Evolutionary conservation across 2,329 filamentous ascomycete genomes (phyloP), one percentile per base, ranked within the genome.

Genomic region (Chrysosphaeria jannelii): DNA sequence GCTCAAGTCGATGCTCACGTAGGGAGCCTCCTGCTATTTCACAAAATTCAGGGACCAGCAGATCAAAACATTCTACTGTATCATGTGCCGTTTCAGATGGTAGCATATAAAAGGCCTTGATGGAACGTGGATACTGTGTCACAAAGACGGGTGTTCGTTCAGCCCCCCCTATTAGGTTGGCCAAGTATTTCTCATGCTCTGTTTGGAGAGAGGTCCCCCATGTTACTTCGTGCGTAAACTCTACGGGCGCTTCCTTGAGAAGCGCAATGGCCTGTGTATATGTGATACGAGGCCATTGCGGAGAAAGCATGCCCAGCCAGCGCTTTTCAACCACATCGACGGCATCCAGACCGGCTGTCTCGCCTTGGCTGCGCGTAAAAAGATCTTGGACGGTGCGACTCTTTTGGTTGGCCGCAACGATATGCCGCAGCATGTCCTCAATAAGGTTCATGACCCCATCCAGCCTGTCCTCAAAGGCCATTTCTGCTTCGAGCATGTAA

Each of bases 401-500:
- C 16, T 37, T 35, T 26, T 38, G 39, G 31, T 58, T 34, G 8
- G 41, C 40, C 8, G 31, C 45, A 28, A 36, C 36, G 32, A 57
- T 32, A 39, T 49, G 48, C 20, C 60, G 59, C 23, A 91, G 50
- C 55, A 90, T 64, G 25, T 65, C 51, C 41, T 93, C 76, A 3
- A 76, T 58, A n/a, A 81, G 43, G 27, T 66, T 51, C 57, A 89
- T 85, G 34, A 97, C 52, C 13, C 57, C 48, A 14, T 56, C 47
- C 32, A 90, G 51, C 31, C 63, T 48, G 22, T 71, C 53, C 20
- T 68, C 58, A 40, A 90, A 90, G 36, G 64, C 68, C 39, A 79
- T 51, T 43, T 97, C 85, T 10, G 68, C 79, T 44, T 97, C 85
- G 3, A 97, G 58, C 85, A 97, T 93, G 46, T 93, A 93, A 37